phyloP scores from a whole-genome alignment of 495 filamentous ascomycete genomes.

The Podospora anserina region DNA sequence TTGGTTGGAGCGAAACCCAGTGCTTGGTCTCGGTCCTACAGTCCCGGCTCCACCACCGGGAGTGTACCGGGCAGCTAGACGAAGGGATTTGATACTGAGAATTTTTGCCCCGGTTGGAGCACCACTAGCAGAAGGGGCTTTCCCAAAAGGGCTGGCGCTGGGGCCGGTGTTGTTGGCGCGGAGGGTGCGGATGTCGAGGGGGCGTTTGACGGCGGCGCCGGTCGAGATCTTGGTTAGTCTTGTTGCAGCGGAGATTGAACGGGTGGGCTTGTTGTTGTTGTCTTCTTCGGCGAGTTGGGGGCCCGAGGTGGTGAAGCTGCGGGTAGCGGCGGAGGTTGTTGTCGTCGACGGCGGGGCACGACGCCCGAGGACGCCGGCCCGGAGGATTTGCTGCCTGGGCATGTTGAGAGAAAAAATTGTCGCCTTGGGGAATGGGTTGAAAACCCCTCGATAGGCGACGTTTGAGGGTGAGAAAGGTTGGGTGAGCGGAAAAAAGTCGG shows the following conservation, averaged over 20 bases:
- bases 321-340: conserved; percentile 5
- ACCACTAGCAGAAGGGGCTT: conserved; percentile 1
- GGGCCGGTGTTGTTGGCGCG: conserved; percentile 23
- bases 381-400: conserved; percentile 27
- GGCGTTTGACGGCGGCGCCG: background rate
- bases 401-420: conserved; percentile 16
- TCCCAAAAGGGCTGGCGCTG: conserved; percentile 1
- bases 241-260: conserved; percentile 24
- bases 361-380: conserved; percentile 30
- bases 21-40: background rate
- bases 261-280: conserved; percentile 11
- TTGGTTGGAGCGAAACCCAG: background rate
- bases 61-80: background rate
- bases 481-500: background rate
- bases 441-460: conserved; percentile 8
- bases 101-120: conserved; percentile 14
- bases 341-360: conserved; percentile 7
- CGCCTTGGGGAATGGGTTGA: conserved; percentile 3
- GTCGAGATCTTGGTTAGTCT: conserved; percentile 21
- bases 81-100: conserved; percentile 20
- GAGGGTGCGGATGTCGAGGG: background rate
- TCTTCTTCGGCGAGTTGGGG: conserved; percentile 11
- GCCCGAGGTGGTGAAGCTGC: conserved; percentile 21
- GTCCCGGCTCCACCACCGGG: background rate
- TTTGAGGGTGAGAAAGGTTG: background rate